Base-by-base conservation (phyloP, 306 rosid genomes). In the Erythrophleum fordii region DNA sequence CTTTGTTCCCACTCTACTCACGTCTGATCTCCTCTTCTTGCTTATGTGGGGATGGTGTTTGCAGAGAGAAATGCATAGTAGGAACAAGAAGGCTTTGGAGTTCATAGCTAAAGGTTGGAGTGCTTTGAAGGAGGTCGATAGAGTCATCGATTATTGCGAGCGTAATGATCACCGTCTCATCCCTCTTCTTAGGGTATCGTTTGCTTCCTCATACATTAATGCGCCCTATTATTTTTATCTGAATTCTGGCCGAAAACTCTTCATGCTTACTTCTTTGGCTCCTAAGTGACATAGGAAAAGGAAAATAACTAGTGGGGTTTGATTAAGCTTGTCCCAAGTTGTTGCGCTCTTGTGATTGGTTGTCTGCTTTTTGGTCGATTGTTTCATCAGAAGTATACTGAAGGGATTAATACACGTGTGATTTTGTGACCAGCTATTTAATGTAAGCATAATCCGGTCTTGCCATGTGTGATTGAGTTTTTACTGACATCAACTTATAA, bases 1-100 rank as follows among this genome's bases (percentile, higher is more conserved):
- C 25, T 58, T 11, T 61, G 73, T 67, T 35, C 26, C 65, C 64
- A 55, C 8, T 25, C 9, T 53, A 34, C 59, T 6, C 62, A 25
- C 11, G 0, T 39, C n/a, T 37, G 42, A 41, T n/a, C 23, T 29
- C 44, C 71, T 41, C 79, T 23, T 39, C 5, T 62, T 77, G 14
- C 75, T 60, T 18, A 20, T 17, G 52, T 20, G 72, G 46, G 5
- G 44, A 20, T 67, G 72, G 11, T n/a, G 48, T 69, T 51, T 59
- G 39, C 86, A 95, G 98, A 85, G 99, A 81, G 88, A 41, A 73
- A 11, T 93, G 77, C 99, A 95, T 45, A 83, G 88, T 80, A 87
- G 99, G 86, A 95, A 95, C 90, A 92, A 90, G 91, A 87, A 88
- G 82, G 97, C 97, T 6, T 83, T 89, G 97, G 96, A 91, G 81